Evolutionary conservation across 345 rosid genomes (phyloP).

Genomic region (Eucalyptus coolabah): DNA sequence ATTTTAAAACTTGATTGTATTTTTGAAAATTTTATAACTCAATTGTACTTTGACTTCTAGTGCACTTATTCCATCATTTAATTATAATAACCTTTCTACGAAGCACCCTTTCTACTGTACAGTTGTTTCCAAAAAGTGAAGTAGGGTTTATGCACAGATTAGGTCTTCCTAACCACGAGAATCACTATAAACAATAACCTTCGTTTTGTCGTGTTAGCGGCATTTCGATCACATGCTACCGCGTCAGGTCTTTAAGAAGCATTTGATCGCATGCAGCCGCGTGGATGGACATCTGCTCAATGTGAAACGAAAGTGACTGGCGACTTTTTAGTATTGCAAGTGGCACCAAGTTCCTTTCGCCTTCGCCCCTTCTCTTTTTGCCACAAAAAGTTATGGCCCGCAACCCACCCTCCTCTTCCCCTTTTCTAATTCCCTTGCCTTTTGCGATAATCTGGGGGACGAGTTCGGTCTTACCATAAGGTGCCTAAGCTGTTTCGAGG

Average conservation of each 20-base stretch:
- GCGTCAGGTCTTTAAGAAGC: not conserved
- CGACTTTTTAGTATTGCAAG: not conserved
- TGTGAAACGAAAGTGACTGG: not conserved
- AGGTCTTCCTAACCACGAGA: not conserved
- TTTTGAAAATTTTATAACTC: not conserved
- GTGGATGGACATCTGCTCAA: not conserved
- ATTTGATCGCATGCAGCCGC: not conserved
- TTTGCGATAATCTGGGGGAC: not conserved
- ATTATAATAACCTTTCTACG: not conserved
- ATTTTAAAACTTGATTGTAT: not conserved
- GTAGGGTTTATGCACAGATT: not conserved
- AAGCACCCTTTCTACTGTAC: not conserved
- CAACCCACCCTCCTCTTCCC: not conserved
- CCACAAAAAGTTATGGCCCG: not conserved
- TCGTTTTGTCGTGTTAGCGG: not conserved
- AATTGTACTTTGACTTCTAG: not conserved
- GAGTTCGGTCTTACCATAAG: not conserved
- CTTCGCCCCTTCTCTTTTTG: not conserved
- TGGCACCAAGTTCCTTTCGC: not conserved
- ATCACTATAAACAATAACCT: not conserved
- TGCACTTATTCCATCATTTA: not conserved
- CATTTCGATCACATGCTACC: not conserved
- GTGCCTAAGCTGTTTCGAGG: not conserved
- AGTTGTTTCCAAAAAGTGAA: not conserved
- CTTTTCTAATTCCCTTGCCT: not conserved